Evolutionary conservation across 2,329 filamentous ascomycete genomes (phyloP), one percentile per base, ranked within the genome.

Genomic region (Berkeleyomyces basicola): DNA sequence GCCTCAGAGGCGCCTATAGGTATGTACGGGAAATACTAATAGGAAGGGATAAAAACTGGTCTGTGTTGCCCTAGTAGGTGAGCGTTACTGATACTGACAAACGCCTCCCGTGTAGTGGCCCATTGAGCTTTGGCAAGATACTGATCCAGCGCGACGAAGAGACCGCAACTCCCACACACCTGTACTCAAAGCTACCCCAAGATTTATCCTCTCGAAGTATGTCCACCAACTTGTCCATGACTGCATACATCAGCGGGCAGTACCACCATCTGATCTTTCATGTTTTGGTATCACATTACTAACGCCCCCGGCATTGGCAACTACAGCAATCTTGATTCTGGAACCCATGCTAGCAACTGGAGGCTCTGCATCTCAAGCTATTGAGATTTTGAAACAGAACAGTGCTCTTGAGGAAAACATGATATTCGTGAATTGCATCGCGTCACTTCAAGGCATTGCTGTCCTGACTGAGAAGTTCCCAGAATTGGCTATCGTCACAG

Each of bases 111-210:
- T n/a, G 7, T 37, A 67, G 69, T 16, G 70, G 69, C 0, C 68
- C 68, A 4, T 58, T 72, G 42, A 70, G 67, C 62, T 71, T 70
- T 63, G 71, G 70, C 7, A 70, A 71, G 61, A 68, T 72, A 36
- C 65, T 72, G 14, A 72, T 72, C 46, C 71, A 72, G 53, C 66
- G 71, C 55, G 67, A 72, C 65, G 71, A 71, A 61, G 65, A 67
- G 40, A 72, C 70, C 0, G 67, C 67, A 39, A 64, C 68, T 4
- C 69, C 71, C 2, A 62, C 57, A 9, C 67, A 70, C n/a, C 65
- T 71, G 4, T 72, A 71, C 59, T 69, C 67, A 16, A 72, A 72
- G 53, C 64, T 71, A 16, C 70, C 71, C 4, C 47, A 58, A 40
- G 62, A 66, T 16, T 68, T 71, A 10, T 59, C 62, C 23, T 49